Evolutionary conservation across 2,329 filamentous ascomycete species (phyloP), one percentile per base, ranked within the genome.

Genomic region (Trichoderma breve): DNA sequence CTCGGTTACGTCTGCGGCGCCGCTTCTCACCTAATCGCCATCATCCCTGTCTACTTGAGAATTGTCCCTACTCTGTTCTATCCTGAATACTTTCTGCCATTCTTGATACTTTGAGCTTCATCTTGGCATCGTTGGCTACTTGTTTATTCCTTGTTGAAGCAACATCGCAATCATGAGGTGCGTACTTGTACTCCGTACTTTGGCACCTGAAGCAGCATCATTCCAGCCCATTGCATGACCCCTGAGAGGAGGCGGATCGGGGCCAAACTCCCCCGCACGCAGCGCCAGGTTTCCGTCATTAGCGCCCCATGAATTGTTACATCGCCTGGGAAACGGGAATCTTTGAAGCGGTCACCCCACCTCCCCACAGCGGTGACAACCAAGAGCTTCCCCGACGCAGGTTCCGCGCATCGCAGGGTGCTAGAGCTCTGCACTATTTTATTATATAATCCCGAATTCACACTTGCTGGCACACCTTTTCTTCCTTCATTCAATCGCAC

Each of bases 91-190:
- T 15, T 11, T 36, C 7, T 47, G 26, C 3, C 26, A 14, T 32
- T 8, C 30, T 53, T 28, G 26, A 7, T n/a, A 12, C 26, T 34
- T 14, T 34, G 5, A 9, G n/a, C 24, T 12, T 3, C 6, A 15
- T 51, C 57, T 61, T 32, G 12, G 14, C 8, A 53, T 28, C 8
- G 3, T 66, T n/a, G 30, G 15, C 14, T 55, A 58, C n/a, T 15
- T 32, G 9, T 58, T 32, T 32, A 18, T 60, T 24, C 34, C 53
- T 47, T 21, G 7, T 15, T 11, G 26, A 69, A 61, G 7, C 21
- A 14, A 63, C 6, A 66, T 18, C 18, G 28, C 71, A 68, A 73
- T 67, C 26, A 73, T 73, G 73, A 71, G 71, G 71, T 71, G 73
- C 67, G 73, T 73, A 51, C 43, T 24, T 11, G n/a, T 30, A 26